phyloP scores from a whole-genome alignment of 2,329 filamentous ascomycete species.

The Aspergillus hiratsukae region DNA sequence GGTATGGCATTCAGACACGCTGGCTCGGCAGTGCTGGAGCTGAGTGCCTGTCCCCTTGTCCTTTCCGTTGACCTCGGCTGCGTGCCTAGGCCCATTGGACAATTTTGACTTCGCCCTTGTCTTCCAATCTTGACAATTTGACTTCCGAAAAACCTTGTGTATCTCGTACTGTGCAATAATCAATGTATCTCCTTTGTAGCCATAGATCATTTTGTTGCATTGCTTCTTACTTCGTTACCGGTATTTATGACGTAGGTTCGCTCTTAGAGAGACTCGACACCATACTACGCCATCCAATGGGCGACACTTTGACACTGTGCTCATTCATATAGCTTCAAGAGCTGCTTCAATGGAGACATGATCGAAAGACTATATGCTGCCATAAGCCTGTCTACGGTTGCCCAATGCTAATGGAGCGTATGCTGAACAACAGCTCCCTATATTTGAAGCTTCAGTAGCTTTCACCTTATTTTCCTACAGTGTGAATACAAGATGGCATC shows the following conservation, averaged over 20 bases:
- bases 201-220: conserved; percentile 27
- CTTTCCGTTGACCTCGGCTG: conserved; percentile 14
- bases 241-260: not conserved
- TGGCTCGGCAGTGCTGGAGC: conserved; percentile 9
- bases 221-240: not conserved
- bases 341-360: not conserved
- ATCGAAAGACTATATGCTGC: not conserved
- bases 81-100: conserved; percentile 12
- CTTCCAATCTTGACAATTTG: conserved; percentile 24
- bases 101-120: conserved; percentile 20
- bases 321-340: not conserved
- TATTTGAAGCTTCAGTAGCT: not conserved
- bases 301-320: not conserved
- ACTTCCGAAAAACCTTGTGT: conserved; percentile 35
- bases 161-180: conserved; percentile 43
- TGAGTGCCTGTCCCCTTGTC: conserved; percentile 4
- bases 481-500: not conserved
- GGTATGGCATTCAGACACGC: conserved; percentile 18
- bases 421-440: not conserved
- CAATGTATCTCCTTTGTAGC: conserved; percentile 42
- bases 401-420: not conserved
- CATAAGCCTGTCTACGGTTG: not conserved
- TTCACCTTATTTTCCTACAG: not conserved
- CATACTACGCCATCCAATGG: not conserved
- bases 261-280: not conserved